Evolutionary conservation across 106 monocot genomes (phyloP).

Genomic region (Alisma plantagoaquatica): DNA sequence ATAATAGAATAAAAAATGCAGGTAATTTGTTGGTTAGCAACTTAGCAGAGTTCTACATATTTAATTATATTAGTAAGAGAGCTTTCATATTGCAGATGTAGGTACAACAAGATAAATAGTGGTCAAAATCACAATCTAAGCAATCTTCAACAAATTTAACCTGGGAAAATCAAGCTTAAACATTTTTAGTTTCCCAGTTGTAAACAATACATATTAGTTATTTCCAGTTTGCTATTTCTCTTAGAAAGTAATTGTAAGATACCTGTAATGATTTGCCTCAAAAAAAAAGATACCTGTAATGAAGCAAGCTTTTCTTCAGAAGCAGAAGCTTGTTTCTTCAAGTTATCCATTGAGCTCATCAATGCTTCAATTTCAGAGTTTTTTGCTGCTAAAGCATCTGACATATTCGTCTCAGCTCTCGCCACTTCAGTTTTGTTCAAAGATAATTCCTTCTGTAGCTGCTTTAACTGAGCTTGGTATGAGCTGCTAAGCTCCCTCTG

Average conservation of each 20-base stretch:
- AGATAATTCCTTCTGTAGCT: slow-evolving; percentile 78
- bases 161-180: too few relatives aligned
- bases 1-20: too few relatives aligned
- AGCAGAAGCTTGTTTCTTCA: slow-evolving; percentile 61
- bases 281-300: slow-evolving; percentile 46
- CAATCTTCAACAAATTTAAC: too few relatives aligned
- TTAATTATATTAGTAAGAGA: background rate
- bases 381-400: slow-evolving; percentile 76
- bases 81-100: too few relatives aligned
- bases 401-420: slow-evolving; percentile 66
- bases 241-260: too few relatives aligned
- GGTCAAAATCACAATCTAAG: too few relatives aligned
- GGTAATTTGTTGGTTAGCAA: too few relatives aligned
- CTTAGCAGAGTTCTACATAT: background rate
- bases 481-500: slow-evolving; percentile 75
- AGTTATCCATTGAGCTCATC: slow-evolving; percentile 45
- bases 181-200: too few relatives aligned
- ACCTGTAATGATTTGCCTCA: too few relatives aligned
- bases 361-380: slow-evolving; percentile 87
- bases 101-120: too few relatives aligned
- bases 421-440: slow-evolving; percentile 43
- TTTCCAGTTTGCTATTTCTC: too few relatives aligned
- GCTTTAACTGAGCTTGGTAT: slow-evolving; percentile 79
- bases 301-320: slow-evolving; percentile 71
- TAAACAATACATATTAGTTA: too few relatives aligned